Evolutionary conservation across 352 stramenopile genomes (phyloP).

Genomic region (Blastocystis sp.): DNA sequence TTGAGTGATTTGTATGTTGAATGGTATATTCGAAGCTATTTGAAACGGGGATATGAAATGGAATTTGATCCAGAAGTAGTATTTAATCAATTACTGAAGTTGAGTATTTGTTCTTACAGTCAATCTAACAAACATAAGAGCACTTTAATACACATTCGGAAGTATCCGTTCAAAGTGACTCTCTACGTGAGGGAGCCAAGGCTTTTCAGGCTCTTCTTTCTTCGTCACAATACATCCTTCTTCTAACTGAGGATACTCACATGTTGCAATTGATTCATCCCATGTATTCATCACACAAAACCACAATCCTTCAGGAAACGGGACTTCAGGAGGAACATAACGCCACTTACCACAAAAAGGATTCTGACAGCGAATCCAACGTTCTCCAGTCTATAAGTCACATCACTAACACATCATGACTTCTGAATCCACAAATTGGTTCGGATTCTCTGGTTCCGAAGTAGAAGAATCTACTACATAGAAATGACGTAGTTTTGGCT

Average conservation of each 20-base stretch:
- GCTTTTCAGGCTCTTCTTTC: constrained; percentile 23
- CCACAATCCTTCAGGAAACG: neutral
- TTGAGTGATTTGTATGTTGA: constrained; percentile 55
- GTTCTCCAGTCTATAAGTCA: constrained; percentile 34
- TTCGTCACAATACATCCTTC: constrained; percentile 15
- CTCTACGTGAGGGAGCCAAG: constrained; percentile 21
- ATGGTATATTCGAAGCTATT: constrained; percentile 18
- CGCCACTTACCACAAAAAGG: constrained; percentile 61
- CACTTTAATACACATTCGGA: neutral
- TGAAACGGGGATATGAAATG: constrained; percentile 51
- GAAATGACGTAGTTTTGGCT: neutral
- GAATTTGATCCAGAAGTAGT: constrained; percentile 56
- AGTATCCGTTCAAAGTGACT: constrained; percentile 20
- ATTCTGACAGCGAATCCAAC: constrained; percentile 58
- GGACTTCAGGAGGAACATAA: neutral
- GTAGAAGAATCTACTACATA: neutral
- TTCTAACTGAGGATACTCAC: constrained; percentile 33
- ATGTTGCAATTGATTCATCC: constrained; percentile 22
- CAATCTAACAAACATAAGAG: neutral
- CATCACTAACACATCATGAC: neutral
- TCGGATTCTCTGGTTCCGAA: neutral
- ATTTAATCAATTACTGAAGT: constrained; percentile 23
- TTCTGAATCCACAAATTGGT: neutral
- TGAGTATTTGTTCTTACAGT: neutral
- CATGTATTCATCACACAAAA: constrained; percentile 66